Evolutionary conservation across 768 basidiomycete species (phyloP), one percentile per base, ranked within the genome.

Genomic region (Termitomyces sp.): DNA sequence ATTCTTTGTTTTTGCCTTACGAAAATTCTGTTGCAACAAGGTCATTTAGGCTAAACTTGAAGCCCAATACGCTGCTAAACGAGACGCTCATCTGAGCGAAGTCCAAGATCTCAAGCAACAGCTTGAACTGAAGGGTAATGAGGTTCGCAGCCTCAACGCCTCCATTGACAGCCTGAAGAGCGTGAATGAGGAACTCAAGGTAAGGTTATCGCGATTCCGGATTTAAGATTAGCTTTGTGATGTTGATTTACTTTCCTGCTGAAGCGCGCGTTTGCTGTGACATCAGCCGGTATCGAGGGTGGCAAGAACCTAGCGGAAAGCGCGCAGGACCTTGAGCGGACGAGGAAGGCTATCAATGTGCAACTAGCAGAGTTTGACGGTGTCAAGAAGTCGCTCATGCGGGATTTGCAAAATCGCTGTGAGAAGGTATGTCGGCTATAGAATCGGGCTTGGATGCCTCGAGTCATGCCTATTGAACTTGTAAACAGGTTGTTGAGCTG

Each of bases 281-380:
- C 96, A 12, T 95, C 96, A 56, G 93, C 94, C 56, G 96, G 97
- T 48, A 93, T 96, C 62, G 93, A 96, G 68, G 95, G 95, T 51
- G 94, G 95, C 46, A 97, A 93, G 80, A 94, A 91, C 70, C 83
- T 98, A 41, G 97, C 93, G 30, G 93, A 97, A 74, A 94, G 93
- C 65, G 93, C 96, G 2, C 90, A 94, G 73, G 97, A 99, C 73
- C 83, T 98, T 61, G 97, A 99, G 73, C 83, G 96, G 54, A 93
- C 92, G 44, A 84, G 97, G 62, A 98, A 97, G 73, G 91, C 92
- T 12, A 94, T 97, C 73, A 96, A 93, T 59, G 89, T 94, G n/a
- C 96, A 98, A 66, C 85, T 96, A 56, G 92, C 95, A 57, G 97
- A 99, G 68, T 99, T 99, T 70, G 97, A 99, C 68, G 89, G 91